These are phyloP conservation scores for Madurella mycetomatis DNA, from an alignment of 2,329 filamentous ascomycete genomes.

Conservation along the genomic window DNA sequence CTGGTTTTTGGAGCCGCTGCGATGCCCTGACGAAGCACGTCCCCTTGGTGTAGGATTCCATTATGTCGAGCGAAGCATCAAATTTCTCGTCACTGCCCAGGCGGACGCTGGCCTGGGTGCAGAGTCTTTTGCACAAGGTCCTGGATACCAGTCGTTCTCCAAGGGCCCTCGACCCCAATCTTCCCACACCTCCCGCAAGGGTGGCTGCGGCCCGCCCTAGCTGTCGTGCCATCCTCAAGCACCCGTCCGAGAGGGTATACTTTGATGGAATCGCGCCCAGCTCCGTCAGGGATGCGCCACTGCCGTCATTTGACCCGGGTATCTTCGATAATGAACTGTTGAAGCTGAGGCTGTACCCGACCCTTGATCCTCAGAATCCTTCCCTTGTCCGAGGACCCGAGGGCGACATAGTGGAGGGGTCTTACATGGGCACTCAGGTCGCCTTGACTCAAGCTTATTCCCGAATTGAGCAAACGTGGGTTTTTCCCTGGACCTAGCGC, in stretches of 20 bases:
- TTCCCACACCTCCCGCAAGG: constrained; percentile 18
- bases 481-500: background rate
- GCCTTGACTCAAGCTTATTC: constrained; percentile 34
- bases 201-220: constrained; percentile 11
- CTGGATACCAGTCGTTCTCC: constrained; percentile 17
- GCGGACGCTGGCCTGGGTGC: constrained; percentile 7
- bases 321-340: constrained; percentile 33
- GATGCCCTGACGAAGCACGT: background rate
- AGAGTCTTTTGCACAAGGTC: constrained; percentile 12
- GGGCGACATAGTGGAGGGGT: constrained; percentile 31
- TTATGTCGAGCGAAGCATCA: constrained; percentile 1
- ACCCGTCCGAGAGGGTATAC: constrained; percentile 27
- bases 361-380: constrained; percentile 25
- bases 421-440: constrained; percentile 33
- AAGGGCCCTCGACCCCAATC: constrained; percentile 10
- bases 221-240: constrained; percentile 27
- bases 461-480: constrained; percentile 34
- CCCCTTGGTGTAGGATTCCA: background rate
- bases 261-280: constrained; percentile 17
- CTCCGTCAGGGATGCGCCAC: constrained; percentile 26
- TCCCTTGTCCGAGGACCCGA: constrained; percentile 24
- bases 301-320: constrained; percentile 33
- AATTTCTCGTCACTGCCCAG: constrained; percentile 7
- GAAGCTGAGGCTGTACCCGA: constrained; percentile 28
- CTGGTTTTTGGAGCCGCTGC: background rate